phyloP scores from a whole-genome alignment of 2,329 filamentous ascomycete species.

The Huntiella moniliformis region DNA sequence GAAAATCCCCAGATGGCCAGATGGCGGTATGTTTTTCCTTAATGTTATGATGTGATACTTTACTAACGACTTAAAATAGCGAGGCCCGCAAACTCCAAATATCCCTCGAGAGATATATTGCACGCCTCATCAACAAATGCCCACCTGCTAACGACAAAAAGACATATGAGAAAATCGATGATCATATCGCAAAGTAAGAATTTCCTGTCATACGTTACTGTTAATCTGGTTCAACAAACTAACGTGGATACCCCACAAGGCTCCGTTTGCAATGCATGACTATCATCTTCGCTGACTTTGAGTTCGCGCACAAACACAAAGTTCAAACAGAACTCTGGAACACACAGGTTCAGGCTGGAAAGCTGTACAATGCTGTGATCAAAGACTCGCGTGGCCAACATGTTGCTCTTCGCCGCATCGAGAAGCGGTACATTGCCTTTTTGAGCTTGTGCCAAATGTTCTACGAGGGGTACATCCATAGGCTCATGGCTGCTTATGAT shows the following conservation, averaged over 20 bases:
- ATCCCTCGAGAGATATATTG: conserved; percentile 24
- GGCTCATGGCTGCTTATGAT: conserved; percentile 44
- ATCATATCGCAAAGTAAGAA: conserved; percentile 24
- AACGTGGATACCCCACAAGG: conserved; percentile 1
- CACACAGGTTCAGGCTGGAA: conserved; percentile 59
- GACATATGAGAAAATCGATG: conserved; percentile 26
- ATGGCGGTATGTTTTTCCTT: conserved; percentile 8
- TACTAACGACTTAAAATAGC: conserved; percentile 16
- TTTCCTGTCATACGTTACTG: not conserved
- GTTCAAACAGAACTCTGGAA: conserved; percentile 62
- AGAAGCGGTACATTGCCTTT: conserved; percentile 66
- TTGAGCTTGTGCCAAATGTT: conserved; percentile 76
- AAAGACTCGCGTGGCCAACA: conserved; percentile 12
- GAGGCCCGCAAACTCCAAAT: conserved; percentile 26
- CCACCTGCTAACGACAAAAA: conserved; percentile 21
- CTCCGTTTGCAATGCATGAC: conserved; percentile 49
- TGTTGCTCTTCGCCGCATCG: conserved; percentile 55
- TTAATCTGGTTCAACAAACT: conserved; percentile 2
- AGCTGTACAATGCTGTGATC: conserved; percentile 34
- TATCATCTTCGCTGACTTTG: conserved; percentile 54
- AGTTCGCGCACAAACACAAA: conserved; percentile 41
- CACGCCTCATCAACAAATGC: conserved; percentile 22
- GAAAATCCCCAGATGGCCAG: conserved; percentile 11
- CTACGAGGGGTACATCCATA: conserved; percentile 71
- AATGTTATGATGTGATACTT: not conserved